These are phyloP conservation scores for Kluyveromyces dobzhanskii DNA, from an alignment of 805 yeast genomes.

Conservation along the genomic window DNA sequence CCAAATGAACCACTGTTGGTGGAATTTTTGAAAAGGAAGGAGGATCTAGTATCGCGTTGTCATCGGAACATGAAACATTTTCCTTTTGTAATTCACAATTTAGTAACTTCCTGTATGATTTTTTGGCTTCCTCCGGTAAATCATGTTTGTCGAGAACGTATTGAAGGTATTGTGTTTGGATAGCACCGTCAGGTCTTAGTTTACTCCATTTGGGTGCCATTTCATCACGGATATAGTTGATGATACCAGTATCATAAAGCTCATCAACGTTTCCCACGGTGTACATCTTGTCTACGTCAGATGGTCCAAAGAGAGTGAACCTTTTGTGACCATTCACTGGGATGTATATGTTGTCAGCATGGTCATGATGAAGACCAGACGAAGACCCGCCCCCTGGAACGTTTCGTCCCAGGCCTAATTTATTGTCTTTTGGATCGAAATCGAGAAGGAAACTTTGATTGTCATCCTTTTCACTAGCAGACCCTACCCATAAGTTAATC, in stretches of 20 bases:
- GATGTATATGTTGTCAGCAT: conserved; percentile 66
- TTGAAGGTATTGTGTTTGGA: conserved; percentile 39
- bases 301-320: conserved; percentile 60
- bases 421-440: conserved; percentile 15
- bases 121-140: conserved; percentile 8
- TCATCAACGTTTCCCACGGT: conserved; percentile 56
- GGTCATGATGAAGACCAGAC: conserved; percentile 74
- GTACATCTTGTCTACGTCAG: conserved; percentile 47
- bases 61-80: background rate
- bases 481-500: conserved; percentile 68
- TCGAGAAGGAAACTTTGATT: conserved; percentile 10
- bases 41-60: conserved; percentile 36
- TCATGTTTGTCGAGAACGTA: conserved; percentile 30
- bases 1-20: conserved; percentile 52
- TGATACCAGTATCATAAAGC: conserved; percentile 54
- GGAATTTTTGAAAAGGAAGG: conserved; percentile 64
- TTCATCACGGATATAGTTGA: conserved; percentile 48
- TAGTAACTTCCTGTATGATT: conserved; percentile 8
- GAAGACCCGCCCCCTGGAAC: conserved; percentile 55
- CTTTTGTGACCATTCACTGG: conserved; percentile 53
- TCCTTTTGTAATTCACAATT: background rate
- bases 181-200: conserved; percentile 55
- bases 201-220: conserved; percentile 57
- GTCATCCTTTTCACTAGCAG: conserved; percentile 10
- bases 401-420: conserved; percentile 42